Percentiles rank a stretch among this genome's conserved stretches.
Evolutionary conservation across 2,329 filamentous ascomycete genomes (phyloP).

Genomic region (Zelopaecilomyces penicillatus): DNA sequence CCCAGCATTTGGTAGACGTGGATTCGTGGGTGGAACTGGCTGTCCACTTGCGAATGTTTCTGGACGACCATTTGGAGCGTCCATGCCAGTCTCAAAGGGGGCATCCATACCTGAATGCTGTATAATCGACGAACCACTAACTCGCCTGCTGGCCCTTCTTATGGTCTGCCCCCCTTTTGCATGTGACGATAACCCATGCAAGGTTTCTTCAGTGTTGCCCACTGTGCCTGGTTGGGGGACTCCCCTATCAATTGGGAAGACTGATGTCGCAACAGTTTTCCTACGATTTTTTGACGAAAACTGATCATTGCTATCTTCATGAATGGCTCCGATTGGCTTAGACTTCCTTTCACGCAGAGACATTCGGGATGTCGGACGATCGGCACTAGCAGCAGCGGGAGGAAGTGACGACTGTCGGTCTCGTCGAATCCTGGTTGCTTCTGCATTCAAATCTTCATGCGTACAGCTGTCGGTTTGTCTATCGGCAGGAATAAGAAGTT

Average conservation of each 20-base stretch:
- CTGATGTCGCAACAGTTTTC: conserved; percentile 36
- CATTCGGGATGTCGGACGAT: conserved; percentile 51
- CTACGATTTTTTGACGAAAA: conserved; percentile 38
- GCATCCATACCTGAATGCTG: conserved; percentile 9
- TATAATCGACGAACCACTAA: conserved; percentile 39
- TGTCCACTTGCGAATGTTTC: conserved; percentile 6
- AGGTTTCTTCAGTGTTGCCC: no score
- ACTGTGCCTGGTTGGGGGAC: no score
- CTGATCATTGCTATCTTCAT: conserved; percentile 29
- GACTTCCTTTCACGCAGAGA: conserved; percentile 65
- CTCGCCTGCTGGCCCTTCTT: conserved; percentile 35
- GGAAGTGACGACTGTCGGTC: conserved; percentile 53
- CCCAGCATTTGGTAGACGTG: conserved; percentile 29
- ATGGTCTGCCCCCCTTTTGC: conserved; percentile 14
- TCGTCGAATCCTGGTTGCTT: conserved; percentile 52
- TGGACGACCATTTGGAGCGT: conserved; percentile 10
- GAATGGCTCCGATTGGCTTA: conserved; percentile 45
- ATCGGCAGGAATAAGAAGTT: conserved; percentile 68
- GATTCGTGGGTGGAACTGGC: conserved; percentile 25
- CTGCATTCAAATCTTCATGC: conserved; percentile 68
- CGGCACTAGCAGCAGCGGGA: conserved; percentile 20
- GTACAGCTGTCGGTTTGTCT: conserved; percentile 69
- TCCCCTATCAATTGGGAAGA: background rate
- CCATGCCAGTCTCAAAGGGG: conserved; percentile 8
- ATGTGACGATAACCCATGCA: no score